phyloP scores from a whole-genome alignment of 768 basidiomycete species.

The Scleroderma citrinum region DNA sequence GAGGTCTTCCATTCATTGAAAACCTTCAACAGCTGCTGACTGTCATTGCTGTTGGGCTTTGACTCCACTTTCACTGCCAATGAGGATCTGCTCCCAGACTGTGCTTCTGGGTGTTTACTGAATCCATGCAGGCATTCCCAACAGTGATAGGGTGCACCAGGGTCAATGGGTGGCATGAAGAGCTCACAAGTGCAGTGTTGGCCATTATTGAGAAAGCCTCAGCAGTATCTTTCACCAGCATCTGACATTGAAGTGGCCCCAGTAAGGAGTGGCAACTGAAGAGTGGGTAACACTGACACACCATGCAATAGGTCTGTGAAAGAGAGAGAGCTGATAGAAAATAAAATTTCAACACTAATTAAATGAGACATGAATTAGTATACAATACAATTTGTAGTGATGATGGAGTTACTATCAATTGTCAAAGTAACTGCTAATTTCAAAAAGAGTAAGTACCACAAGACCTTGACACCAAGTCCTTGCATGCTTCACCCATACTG shows the following conservation, averaged over 20 bases:
- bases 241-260: neutral
- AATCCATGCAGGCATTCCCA: constrained; percentile 1
- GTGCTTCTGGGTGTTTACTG: constrained; percentile 1
- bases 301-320: no score
- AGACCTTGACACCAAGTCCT: constrained; percentile 13
- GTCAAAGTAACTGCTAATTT: neutral
- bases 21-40: neutral
- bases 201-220: neutral
- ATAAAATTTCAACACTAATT: neutral
- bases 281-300: neutral
- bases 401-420: neutral
- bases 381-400: neutral
- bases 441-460: constrained; percentile 1
- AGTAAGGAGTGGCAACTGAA: neutral
- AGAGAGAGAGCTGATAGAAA: no score
- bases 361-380: neutral
- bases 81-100: neutral
- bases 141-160: neutral
- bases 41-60: neutral
- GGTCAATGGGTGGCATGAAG: neutral
- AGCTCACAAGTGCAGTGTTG: neutral
- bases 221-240: no score
- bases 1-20: neutral
- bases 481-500: constrained; percentile 10
- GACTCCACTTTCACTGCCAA: neutral